A percentile compares a stretch with the other conserved stretches of the same genome.
These are phyloP conservation scores for Pluteus cervinus DNA, from an alignment of 768 basidiomycete species.

Conservation along the genomic window DNA sequence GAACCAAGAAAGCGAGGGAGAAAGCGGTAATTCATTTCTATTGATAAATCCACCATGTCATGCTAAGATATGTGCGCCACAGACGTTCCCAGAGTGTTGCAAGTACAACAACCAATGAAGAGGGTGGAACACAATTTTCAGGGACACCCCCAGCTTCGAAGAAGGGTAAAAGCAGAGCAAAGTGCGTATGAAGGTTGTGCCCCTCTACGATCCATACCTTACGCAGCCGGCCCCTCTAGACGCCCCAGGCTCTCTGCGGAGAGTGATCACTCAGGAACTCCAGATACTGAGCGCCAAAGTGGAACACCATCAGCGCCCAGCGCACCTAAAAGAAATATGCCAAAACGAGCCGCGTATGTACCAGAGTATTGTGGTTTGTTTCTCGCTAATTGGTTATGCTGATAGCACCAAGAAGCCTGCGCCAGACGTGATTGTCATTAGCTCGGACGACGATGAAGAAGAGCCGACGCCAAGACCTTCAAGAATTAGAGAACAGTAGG, in stretches of 20 bases:
- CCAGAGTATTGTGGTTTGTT: too few relatives aligned
- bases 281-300: conserved; percentile 23
- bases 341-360: conserved; percentile 55
- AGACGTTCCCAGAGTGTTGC: conserved; percentile 58
- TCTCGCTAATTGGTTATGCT: conserved; percentile 10
- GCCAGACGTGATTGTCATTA: conserved; percentile 25
- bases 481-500: conserved; percentile 12
- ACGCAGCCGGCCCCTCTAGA: conserved; percentile 22
- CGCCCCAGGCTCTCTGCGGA: conserved; percentile 50
- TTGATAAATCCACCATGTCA: background rate
- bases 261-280: conserved; percentile 39
- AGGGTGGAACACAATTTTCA: conserved; percentile 20
- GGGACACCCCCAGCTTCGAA: conserved; percentile 23
- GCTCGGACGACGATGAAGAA: conserved; percentile 31
- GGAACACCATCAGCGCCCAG: conserved; percentile 31
- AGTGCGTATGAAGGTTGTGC: conserved; percentile 26
- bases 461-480: conserved; percentile 14
- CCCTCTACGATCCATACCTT: background rate
- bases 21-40: conserved; percentile 33
- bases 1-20: conserved; percentile 36
- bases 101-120: conserved; percentile 37
- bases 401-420: conserved; percentile 33
- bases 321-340: conserved; percentile 45
- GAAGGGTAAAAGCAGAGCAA: conserved; percentile 27
- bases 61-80: conserved; percentile 5